These are phyloP conservation scores for Trichocomaceae sp. DNA, from an alignment of 2,329 filamentous ascomycete genomes.

Conservation along the genomic window DNA sequence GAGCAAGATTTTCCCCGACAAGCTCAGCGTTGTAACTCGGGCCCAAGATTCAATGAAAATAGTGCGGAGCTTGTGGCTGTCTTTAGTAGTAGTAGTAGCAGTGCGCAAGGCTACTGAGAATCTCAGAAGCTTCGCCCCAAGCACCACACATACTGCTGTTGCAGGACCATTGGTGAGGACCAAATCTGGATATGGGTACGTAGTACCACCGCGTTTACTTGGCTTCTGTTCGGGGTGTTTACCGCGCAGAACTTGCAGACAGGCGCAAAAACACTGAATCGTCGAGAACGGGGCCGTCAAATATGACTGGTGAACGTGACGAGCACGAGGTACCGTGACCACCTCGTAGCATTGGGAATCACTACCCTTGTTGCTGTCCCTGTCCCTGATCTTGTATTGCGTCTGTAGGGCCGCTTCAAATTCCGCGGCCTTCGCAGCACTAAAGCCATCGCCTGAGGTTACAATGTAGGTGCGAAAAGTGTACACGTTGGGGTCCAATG, in stretches of 20 bases:
- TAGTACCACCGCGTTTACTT: constrained; percentile 17
- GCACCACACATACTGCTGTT: constrained; percentile 70
- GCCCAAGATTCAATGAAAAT: constrained; percentile 94
- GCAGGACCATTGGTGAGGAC: constrained; percentile 85
- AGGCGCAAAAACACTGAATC: constrained; percentile 57
- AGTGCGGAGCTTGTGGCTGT: constrained; percentile 56
- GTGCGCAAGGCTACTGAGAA: constrained; percentile 37
- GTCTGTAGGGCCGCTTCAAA: constrained; percentile 49
- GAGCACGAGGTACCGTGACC: constrained; percentile 64
- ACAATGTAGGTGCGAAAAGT: constrained; percentile 74
- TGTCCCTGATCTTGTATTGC: constrained; percentile 5
- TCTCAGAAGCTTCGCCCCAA: constrained; percentile 52
- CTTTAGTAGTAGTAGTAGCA: constrained; percentile 2
- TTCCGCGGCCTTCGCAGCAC: constrained; percentile 54
- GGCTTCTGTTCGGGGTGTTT: constrained; percentile 28
- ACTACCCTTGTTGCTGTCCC: neutral
- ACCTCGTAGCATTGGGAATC: constrained; percentile 44
- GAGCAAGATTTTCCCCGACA: constrained; percentile 73
- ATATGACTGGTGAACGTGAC: constrained; percentile 74
- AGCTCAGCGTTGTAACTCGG: constrained; percentile 69
- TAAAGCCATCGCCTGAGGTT: constrained; percentile 68
- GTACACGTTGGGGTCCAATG: constrained; percentile 42
- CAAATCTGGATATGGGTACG: constrained; percentile 56
- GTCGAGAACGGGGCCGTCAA: constrained; percentile 65
- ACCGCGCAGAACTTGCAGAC: constrained; percentile 50